Base-by-base conservation (phyloP, 805 yeast genomes). In the Candida chilensis region DNA sequence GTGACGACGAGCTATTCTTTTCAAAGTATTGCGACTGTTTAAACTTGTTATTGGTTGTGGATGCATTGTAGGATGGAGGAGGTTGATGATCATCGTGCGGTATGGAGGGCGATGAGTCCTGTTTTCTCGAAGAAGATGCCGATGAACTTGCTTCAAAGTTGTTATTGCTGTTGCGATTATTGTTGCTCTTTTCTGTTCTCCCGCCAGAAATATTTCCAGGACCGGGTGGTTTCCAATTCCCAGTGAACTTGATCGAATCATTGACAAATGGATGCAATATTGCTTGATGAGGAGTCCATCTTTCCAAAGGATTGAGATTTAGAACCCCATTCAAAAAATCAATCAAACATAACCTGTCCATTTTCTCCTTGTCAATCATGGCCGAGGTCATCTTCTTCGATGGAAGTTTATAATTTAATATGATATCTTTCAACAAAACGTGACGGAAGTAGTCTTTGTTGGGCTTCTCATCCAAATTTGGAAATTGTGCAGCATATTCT, bases 271-370 rank as follows among this genome's bases (percentile, higher is more conserved):
- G 96, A 57, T 92, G 98, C 52, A 73, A 62, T 11, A 78, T 62
- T 0, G 97, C 98, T 52, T 92, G 96, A 41, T 86, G 95, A 9
- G 98, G 98, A 0, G 96, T 85, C 81, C 96, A 82, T 43, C 99
- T 72, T 51, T 87, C 95, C 42, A 92, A 67, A 0, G 98, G 98
- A 52, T 90, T 88, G 44, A 86, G 54, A 40, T 80, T 84, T 37
- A 92, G 60, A 7, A 85, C 68, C 16, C 94, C 94, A 26, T 64
- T 54, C 29, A 92, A 62, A 42, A 92, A 85, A 51, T 90, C 95
- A 16, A 78, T 62, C 33, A 90, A 64, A 24, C 82, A 66, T 29
- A 64, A 67, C 28, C 97, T 64, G 39, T 84, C 85, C 30, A 64
- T 67, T 61, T 78, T 64, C 52, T 90, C 96, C 41, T 70, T 70